Conservation (phyloP, 768 basidiomycete species). For the Collybiopsis luxurians region DNA sequence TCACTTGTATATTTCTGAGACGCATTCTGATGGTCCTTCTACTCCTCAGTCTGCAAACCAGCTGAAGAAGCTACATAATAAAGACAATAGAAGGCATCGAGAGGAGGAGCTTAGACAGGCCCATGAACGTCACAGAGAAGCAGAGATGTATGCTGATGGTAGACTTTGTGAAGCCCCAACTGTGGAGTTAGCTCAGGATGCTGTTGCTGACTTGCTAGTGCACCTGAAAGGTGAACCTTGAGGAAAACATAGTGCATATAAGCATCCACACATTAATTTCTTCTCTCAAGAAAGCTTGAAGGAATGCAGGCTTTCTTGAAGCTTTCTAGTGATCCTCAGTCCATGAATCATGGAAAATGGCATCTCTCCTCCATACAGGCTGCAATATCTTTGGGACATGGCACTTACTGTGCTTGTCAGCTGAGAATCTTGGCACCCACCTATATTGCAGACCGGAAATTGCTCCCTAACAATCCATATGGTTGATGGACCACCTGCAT, state of each 20-base stretch:
- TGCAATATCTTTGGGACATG: conserved; percentile 15
- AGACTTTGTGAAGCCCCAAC: neutral
- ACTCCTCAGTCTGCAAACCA: no score
- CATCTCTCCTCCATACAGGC: conserved; percentile 18
- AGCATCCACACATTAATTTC: conserved; percentile 12
- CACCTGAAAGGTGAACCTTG: neutral
- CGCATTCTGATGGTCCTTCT: no score
- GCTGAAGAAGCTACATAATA: neutral
- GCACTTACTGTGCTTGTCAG: conserved; percentile 16
- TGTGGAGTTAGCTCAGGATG: neutral
- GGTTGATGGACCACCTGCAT: conserved; percentile 22
- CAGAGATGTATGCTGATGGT: neutral
- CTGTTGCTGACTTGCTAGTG: neutral
- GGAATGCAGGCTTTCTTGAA: conserved; percentile 18
- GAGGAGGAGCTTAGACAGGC: neutral
- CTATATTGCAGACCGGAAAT: conserved; percentile 16
- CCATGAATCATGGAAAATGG: conserved; percentile 19
- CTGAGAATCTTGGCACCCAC: conserved; percentile 14
- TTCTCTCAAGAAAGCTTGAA: conserved; percentile 16
- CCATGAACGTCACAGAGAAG: no score
- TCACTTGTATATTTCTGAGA: no score
- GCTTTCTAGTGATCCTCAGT: conserved; percentile 13
- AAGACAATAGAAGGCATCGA: no score
- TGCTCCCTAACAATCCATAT: conserved; percentile 26
- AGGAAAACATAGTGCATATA: conserved; percentile 12